Conservation (phyloP, 352 stramenopile genomes). For the Pythium rishiriense region DNA sequence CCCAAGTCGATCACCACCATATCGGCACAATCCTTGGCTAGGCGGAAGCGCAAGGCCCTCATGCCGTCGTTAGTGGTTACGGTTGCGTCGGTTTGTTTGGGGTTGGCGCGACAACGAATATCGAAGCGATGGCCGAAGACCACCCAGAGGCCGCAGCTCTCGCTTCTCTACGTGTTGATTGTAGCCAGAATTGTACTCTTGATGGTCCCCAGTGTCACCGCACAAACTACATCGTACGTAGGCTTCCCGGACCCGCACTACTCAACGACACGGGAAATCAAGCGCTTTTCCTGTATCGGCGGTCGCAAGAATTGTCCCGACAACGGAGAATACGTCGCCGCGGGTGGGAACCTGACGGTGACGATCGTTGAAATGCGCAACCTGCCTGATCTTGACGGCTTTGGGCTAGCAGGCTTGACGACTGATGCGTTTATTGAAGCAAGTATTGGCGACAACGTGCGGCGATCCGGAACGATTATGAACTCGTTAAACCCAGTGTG, state of each 20-base stretch:
- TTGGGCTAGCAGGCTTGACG: conserved; percentile 55
- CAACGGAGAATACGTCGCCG: conserved; percentile 62
- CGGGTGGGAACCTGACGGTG: conserved; percentile 87
- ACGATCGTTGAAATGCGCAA: conserved; percentile 86
- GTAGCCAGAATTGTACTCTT: background rate
- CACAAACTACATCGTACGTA: conserved; percentile 58
- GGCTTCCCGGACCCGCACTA: conserved; percentile 71
- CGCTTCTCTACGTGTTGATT: background rate
- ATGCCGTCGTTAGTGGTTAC: no score
- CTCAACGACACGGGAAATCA: conserved; percentile 45
- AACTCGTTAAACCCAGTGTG: conserved; percentile 84
- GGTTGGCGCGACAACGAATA: background rate
- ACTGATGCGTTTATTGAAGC: conserved; percentile 83
- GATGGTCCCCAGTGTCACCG: background rate
- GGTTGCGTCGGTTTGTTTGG: no score
- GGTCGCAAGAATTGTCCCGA: conserved; percentile 68
- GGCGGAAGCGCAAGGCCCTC: no score
- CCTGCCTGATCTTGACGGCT: conserved; percentile 80
- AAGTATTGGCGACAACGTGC: conserved; percentile 70
- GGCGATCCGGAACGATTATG: conserved; percentile 54
- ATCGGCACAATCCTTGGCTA: no score
- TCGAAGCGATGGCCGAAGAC: background rate
- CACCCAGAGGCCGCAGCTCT: background rate
- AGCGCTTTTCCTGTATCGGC: conserved; percentile 72
- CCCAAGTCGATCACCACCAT: no score